These are phyloP conservation scores for Shiraia bambusicola DNA, from an alignment of 2,329 filamentous ascomycete species.

Conservation along the genomic window DNA sequence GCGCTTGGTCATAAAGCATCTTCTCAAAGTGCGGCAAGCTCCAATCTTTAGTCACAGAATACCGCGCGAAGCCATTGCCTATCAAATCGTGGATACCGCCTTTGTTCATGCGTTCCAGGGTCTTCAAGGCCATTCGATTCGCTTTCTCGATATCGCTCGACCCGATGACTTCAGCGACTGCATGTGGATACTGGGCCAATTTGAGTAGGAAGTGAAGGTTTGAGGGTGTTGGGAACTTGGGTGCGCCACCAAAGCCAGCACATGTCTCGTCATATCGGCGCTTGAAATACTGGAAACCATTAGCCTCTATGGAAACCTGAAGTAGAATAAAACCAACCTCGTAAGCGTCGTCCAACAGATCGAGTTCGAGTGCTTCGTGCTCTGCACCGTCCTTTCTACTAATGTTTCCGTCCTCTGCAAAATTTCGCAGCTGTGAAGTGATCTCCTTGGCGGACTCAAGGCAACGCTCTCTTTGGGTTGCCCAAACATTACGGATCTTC, in stretches of 20 bases:
- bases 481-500: conserved; percentile 75
- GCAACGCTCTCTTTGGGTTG: conserved; percentile 79
- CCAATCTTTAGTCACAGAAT: conserved; percentile 91
- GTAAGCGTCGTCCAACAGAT: conserved; percentile 88
- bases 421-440: conserved; percentile 76
- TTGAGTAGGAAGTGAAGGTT: conserved; percentile 82
- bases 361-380: conserved; percentile 77
- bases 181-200: conserved; percentile 68
- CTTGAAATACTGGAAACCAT: conserved; percentile 22
- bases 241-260: conserved; percentile 68
- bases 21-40: conserved; percentile 96
- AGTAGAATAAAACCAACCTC: conserved; percentile 51
- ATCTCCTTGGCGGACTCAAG: conserved; percentile 82
- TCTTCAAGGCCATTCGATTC: conserved; percentile 76
- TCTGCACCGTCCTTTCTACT: conserved; percentile 46
- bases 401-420: conserved; percentile 83
- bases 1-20: conserved; percentile 89
- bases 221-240: conserved; percentile 87
- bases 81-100: conserved; percentile 74
- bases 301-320: conserved; percentile 2
- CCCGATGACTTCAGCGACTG: conserved; percentile 86
- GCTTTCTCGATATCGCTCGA: conserved; percentile 72
- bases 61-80: conserved; percentile 77
- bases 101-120: conserved; percentile 74
- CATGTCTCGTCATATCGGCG: conserved; percentile 22